phyloP scores from a whole-genome alignment of 2,329 filamentous ascomycete species.

The Dactylellina haptotyla region DNA sequence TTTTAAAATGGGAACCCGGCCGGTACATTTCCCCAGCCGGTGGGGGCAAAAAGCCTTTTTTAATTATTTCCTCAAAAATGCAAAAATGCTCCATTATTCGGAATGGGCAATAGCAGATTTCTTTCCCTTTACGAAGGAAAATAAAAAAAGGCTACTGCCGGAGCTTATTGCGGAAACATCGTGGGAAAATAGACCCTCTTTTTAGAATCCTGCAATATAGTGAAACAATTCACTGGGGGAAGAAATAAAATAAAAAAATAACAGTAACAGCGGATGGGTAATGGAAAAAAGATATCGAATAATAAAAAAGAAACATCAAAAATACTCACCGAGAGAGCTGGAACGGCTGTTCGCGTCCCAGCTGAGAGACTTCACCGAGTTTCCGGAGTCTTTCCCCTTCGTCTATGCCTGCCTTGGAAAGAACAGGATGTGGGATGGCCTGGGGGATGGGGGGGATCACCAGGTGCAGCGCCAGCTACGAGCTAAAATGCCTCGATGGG shows the following conservation, averaged over 20 bases:
- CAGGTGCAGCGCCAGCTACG: conserved; percentile 10
- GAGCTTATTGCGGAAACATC: conserved; percentile 16
- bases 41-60: too few species aligned
- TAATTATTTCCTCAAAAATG: too few species aligned
- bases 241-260: too few species aligned
- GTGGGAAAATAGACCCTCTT: background rate
- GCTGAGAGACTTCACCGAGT: background rate
- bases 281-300: background rate
- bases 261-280: too few species aligned
- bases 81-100: too few species aligned
- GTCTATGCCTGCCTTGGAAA: conserved; percentile 51
- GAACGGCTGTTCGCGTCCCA: background rate
- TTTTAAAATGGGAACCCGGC: background rate
- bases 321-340: conserved; percentile 33
- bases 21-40: too few species aligned
- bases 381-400: conserved; percentile 1
- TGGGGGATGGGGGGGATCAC: conserved; percentile 36
- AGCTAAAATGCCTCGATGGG: conserved; percentile 52
- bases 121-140: too few species aligned
- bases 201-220: too few species aligned
- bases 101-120: too few species aligned
- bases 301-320: conserved; percentile 3
- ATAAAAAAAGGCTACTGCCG: too few species aligned
- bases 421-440: conserved; percentile 12
- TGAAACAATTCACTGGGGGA: too few species aligned